Base-by-base conservation (phyloP, 164 flowering plant species). In the Dillenia turbinata region DNA sequence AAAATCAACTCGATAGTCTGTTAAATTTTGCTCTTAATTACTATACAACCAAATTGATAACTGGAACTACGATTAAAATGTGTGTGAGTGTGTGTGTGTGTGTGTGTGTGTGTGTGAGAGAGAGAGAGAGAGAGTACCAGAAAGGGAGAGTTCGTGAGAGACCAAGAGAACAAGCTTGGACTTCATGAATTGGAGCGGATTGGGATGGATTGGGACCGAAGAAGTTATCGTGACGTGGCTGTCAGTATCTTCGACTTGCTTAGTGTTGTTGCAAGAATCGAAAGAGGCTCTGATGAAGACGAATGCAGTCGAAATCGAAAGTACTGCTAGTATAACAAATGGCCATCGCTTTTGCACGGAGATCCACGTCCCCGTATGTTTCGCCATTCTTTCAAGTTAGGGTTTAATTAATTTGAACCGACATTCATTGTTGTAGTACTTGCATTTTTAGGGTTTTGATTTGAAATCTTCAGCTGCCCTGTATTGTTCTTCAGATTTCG, bases 101-200 rank as follows among this genome's bases (percentile, higher is more conserved):
- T n/a, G n/a, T n/a, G n/a, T n/a, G n/a, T n/a, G n/a, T n/a, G n/a
- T n/a, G n/a, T n/a, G n/a, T 49, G 7, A 46, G 17, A 6, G 5
- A 13, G 44, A 64, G 55, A 9, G 17, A 2, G 1, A 15, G 54
- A 54, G 10, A 55, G 52, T 79, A 89, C 96, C 96, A 13, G 96
- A 86, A 49, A 90, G 83, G 13, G 97, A 86, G 43, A 88, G 92
- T 70, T 90, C 94, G 51, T 90, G 97, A 10, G 97, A 90, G 43
- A 90, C 97, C 56, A 90, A 56, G 10, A 88, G 85, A 48, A 86
- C 90, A 26, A 83, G 84, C 88, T 82, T 90, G 14, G 97, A 88
- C 74, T 78, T 85, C 94, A 90, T 86, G 81, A 88, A 90, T 49
- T 40, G 60, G 22, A 90, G 88, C 10, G 90, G 92, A 66, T 66